Evolutionary conservation across 257 asterid species (phyloP).

Genomic region (Cinchona pubescens): DNA sequence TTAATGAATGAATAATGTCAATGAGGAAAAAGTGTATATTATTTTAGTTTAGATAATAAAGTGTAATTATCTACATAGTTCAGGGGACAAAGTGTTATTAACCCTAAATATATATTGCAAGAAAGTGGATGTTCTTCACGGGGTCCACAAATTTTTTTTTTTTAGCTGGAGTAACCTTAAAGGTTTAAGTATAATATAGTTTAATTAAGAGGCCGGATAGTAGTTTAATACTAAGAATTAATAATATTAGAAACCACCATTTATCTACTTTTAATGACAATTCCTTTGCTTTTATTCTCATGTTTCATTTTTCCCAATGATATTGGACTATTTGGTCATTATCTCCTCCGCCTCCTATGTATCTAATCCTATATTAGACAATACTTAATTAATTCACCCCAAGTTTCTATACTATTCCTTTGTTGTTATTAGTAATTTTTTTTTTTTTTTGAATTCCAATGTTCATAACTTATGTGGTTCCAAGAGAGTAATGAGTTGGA

Average conservation of each 20-base stretch:
- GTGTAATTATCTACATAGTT: no score
- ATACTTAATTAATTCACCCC: constrained; percentile 2
- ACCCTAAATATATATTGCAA: no score
- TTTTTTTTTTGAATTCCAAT: neutral
- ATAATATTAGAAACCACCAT: neutral
- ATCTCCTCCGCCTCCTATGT: neutral
- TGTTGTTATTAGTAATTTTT: constrained; percentile 4
- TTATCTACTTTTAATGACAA: constrained; percentile 10
- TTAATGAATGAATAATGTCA: no score
- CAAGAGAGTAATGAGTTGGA: neutral
- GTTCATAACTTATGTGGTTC: no score
- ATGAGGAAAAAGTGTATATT: no score
- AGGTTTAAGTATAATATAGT: neutral
- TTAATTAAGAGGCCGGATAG: neutral
- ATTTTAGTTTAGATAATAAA: no score
- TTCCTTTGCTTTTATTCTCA: constrained; percentile 30
- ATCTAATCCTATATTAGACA: neutral
- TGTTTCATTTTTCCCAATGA: constrained; percentile 4
- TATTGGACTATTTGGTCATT: neutral
- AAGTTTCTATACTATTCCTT: constrained; percentile 26
- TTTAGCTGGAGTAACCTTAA: neutral
- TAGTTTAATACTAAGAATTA: no score
- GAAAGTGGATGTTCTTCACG: no score
- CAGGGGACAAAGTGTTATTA: no score
- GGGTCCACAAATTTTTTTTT: constrained; percentile 20